Base-by-base conservation (phyloP, 1,284 basidiomycete species). In the Naganishia sp. region DNA sequence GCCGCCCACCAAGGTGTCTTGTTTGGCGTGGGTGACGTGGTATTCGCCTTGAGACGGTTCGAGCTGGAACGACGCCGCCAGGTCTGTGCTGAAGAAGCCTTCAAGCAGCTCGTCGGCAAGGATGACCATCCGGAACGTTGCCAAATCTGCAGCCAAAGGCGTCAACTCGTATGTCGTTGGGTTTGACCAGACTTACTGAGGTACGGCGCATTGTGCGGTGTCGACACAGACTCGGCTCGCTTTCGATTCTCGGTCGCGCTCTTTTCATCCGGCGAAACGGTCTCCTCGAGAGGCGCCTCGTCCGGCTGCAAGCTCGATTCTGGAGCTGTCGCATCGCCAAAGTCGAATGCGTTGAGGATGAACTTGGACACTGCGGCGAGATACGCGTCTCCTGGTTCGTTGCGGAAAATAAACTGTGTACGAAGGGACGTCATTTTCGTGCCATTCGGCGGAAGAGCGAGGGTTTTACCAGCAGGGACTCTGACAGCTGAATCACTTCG, bases 311-410 rank as follows among this genome's bases (percentile, higher is more conserved):
- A 75, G 79, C 80, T 82, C 80, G 74, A 73, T 82, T 83, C 67
- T 84, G 89, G 66, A 87, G 83, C 67, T 88, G 84, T 79, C 10
- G 91, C 89, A 79, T 96, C 94, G 3, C 92, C 94, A 70, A 94
- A 96, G 75, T 97, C 94, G 75, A 95, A 97, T 0, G 94, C 92
- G 74, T 97, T 97, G 42, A 93, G 89, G 87, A 97, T 94, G 77
- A 97, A 94, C 36, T 93, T 88, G 72, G 91, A 94, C 67, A 97
- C 90, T 28, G 94, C 92, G 2, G 92, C 96, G 48, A 99, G 84
- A 75, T 97, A 98, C 7, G 93, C 91, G 77, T 99, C 96, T 11
- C 96, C 95, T 16, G 94, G 86, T 80, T 99, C 96, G 78, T 90
- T 94, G 31, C 96, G 88, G 86, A 99, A 99, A 73, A 99, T 96